A percentile compares a stretch with the other conserved stretches of the same genome.
Evolutionary conservation across 2,329 filamentous ascomycete genomes (phyloP).

Genomic region (Aspergillus pseudoviridinutans): DNA sequence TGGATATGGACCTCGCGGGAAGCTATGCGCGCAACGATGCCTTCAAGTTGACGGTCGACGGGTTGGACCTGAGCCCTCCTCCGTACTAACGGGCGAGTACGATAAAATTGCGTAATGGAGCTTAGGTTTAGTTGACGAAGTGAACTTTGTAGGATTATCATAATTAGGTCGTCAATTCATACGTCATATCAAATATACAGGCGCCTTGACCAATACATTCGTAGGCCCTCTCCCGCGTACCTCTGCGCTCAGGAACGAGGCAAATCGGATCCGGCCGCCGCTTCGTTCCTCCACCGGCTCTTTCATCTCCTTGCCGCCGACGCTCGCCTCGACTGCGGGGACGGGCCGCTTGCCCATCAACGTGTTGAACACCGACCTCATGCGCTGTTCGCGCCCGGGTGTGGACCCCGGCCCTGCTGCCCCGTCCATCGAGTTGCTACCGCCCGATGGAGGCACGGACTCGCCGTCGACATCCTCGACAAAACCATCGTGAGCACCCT

Average conservation of each 20-base stretch:
- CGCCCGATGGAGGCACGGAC: conserved; percentile 18
- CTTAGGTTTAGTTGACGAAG: background rate
- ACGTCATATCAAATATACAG: conserved; percentile 53
- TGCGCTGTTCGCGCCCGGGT: conserved; percentile 22
- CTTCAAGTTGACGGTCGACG: conserved; percentile 58
- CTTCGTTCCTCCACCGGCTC: conserved; percentile 5
- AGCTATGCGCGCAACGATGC: conserved; percentile 75
- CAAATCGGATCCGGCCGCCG: conserved; percentile 61
- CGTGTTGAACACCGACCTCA: conserved; percentile 41
- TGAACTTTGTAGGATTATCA: background rate
- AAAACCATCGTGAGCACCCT: conserved; percentile 18
- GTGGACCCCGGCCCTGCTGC: background rate
- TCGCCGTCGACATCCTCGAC: conserved; percentile 15
- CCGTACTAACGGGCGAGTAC: conserved; percentile 33
- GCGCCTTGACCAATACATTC: conserved; percentile 71
- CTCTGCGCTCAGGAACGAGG: conserved; percentile 70
- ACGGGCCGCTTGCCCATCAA: conserved; percentile 29
- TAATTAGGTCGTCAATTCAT: background rate
- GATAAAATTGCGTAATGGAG: background rate
- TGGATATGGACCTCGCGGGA: conserved; percentile 81
- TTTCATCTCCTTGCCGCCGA: conserved; percentile 20
- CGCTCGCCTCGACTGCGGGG: conserved; percentile 7
- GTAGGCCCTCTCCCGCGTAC: conserved; percentile 59
- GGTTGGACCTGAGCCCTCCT: conserved; percentile 58
- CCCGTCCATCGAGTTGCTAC: conserved; percentile 1